Conservation (phyloP, 1,284 basidiomycete genomes). For the Pseudozyma sp. region DNA sequence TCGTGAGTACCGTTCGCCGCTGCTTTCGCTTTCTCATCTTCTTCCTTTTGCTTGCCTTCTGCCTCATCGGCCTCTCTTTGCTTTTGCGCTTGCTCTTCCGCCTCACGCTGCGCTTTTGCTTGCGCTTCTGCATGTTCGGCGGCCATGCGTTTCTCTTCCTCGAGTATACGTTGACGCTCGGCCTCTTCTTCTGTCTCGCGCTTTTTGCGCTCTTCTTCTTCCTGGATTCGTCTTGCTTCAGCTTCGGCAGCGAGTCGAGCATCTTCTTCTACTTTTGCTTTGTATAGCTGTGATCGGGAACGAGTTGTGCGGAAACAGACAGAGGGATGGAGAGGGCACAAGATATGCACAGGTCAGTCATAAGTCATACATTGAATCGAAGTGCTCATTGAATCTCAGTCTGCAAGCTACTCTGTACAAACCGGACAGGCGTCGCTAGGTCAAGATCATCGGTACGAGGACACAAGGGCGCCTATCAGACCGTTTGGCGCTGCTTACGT, state of each 20-base stretch:
- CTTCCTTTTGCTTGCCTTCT: conserved; percentile 14
- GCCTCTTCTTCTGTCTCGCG: conserved; percentile 32
- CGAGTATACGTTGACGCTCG: conserved; percentile 30
- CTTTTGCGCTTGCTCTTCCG: conserved; percentile 10
- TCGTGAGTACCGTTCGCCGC: conserved; percentile 1
- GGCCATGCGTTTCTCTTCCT: conserved; percentile 24
- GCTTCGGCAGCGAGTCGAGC: conserved; percentile 35
- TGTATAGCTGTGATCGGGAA: conserved; percentile 11
- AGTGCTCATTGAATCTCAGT: too few relatives aligned
- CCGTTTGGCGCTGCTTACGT: conserved; percentile 17
- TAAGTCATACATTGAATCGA: not conserved
- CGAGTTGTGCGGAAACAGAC: too few relatives aligned
- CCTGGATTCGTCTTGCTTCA: conserved; percentile 21
- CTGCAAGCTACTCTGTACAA: conserved; percentile 4
- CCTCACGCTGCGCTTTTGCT: conserved; percentile 16
- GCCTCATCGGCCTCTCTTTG: conserved; percentile 31
- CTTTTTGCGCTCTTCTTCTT: conserved; percentile 45
- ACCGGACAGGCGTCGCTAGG: too few relatives aligned
- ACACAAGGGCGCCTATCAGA: not conserved
- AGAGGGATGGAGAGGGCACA: not conserved
- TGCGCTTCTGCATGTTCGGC: conserved; percentile 33
- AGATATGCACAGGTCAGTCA: conserved; percentile 16
- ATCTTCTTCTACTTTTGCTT: conserved; percentile 37
- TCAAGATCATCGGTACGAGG: too few relatives aligned
- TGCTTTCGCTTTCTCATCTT: not conserved